Percentiles rank a stretch among this genome's conserved stretches.
Conservation (phyloP, 306 rosid genomes). For the Quercus aquifolioides region DNA sequence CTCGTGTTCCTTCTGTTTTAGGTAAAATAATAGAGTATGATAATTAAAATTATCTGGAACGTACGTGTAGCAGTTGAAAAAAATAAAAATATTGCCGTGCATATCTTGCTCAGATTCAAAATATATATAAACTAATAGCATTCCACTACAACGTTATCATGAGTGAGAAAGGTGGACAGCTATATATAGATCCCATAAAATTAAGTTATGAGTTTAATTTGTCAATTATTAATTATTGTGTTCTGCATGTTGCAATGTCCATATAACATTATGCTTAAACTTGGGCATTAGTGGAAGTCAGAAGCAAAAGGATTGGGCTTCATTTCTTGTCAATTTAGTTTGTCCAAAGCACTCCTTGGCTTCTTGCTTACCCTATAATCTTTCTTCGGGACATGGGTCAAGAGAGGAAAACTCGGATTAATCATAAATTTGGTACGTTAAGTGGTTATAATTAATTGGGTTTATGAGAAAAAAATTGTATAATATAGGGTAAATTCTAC, state of each 20-base stretch:
- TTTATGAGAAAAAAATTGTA: too few relatives aligned
- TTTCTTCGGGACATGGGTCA: neutral
- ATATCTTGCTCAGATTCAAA: neutral
- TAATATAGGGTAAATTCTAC: too few relatives aligned
- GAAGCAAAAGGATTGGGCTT: too few relatives aligned
- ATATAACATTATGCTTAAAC: too few relatives aligned
- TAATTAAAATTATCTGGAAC: too few relatives aligned
- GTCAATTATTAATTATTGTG: neutral
- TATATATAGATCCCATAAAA: neutral
- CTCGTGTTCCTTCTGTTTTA: too few relatives aligned
- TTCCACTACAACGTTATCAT: neutral
- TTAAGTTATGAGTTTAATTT: neutral
- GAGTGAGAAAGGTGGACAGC: neutral
- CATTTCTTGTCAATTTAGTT: too few relatives aligned
- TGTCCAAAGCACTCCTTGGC: neutral
- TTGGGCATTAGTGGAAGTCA: too few relatives aligned
- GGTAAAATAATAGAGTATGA: too few relatives aligned
- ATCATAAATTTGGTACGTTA: neutral
- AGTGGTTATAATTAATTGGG: too few relatives aligned
- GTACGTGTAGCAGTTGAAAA: neutral
- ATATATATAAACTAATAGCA: neutral
- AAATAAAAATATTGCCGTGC: neutral
- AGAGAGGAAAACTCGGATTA: neutral
- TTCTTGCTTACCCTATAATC: neutral
- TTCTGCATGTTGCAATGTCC: too few relatives aligned